A percentile compares a stretch with the other conserved stretches of the same genome.
phyloP scores from a whole-genome alignment of 441 rosid species.

The Syzygium malaccense region DNA sequence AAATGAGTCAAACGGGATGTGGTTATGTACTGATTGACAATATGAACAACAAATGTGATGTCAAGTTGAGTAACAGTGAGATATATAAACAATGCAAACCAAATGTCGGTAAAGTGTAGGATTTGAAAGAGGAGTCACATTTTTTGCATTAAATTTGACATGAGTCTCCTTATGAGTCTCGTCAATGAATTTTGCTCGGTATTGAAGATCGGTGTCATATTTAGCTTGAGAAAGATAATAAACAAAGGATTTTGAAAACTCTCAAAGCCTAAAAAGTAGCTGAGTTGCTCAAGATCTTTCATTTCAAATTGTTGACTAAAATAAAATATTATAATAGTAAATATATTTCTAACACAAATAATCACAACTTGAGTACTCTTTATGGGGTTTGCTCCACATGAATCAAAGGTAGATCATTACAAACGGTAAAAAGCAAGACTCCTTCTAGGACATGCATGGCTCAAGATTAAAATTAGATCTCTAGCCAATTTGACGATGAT shows the following conservation, averaged over 20 bases:
- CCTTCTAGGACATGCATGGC: not conserved
- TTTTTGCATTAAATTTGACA: not conserved
- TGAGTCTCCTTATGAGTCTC: not conserved
- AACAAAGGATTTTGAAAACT: not conserved
- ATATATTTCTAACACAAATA: not conserved
- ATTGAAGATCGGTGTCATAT: not conserved
- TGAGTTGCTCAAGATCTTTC: not conserved
- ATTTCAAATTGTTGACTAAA: not conserved
- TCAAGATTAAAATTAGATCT: not conserved
- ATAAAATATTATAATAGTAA: not conserved
- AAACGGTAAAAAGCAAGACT: not conserved
- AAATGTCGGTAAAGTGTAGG: not conserved
- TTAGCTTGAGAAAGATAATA: not conserved
- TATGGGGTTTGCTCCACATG: not conserved
- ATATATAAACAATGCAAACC: not conserved
- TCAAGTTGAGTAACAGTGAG: rapidly evolving
- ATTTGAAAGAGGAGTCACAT: not conserved
- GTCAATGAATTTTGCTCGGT: not conserved
- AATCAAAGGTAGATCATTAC: not conserved
- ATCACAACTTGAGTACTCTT: not conserved
- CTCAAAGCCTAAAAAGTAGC: not conserved
- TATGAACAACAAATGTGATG: not conserved
- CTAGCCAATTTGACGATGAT: not conserved
- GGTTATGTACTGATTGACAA: not conserved
- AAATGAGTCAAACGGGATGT: not conserved